phyloP scores from a whole-genome alignment of 495 filamentous ascomycete species.

The Trichocladium uniseriatum region DNA sequence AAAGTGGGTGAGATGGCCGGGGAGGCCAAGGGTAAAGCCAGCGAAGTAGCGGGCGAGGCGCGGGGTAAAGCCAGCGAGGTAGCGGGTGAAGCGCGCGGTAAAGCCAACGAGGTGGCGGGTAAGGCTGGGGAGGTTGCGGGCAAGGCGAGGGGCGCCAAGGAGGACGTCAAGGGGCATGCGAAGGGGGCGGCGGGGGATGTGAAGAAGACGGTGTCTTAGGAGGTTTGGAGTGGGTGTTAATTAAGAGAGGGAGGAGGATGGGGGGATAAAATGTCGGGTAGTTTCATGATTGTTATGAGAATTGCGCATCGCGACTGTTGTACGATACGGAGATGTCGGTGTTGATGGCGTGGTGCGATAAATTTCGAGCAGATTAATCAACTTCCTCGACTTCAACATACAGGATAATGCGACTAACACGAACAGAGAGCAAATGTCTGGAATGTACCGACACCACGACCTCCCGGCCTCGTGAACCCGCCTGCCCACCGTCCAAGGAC shows the following conservation, averaged over 20 bases:
- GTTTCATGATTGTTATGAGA: too few relatives aligned
- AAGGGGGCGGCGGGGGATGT: constrained; percentile 1
- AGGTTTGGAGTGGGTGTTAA: not conserved
- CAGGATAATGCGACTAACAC: too few relatives aligned
- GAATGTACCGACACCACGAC: constrained; percentile 24
- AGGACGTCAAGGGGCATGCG: constrained; percentile 9
- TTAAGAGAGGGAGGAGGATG: not conserved
- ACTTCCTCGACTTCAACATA: too few relatives aligned
- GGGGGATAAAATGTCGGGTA: not conserved
- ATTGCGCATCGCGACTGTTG: too few relatives aligned
- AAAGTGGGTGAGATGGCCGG: constrained; percentile 21
- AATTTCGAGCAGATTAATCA: too few relatives aligned
- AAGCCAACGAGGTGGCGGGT: not conserved
- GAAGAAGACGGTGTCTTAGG: constrained; percentile 11
- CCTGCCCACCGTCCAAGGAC: constrained; percentile 5
- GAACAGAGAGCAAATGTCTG: too few relatives aligned
- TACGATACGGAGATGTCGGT: constrained; percentile 10
- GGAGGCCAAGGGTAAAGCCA: constrained; percentile 31
- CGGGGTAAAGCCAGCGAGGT: constrained; percentile 1
- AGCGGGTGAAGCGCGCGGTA: not conserved
- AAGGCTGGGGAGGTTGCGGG: too few relatives aligned
- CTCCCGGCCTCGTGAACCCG: constrained; percentile 7
- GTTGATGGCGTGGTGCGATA: not conserved
- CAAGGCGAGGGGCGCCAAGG: constrained; percentile 5
- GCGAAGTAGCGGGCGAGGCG: constrained; percentile 23